These are phyloP conservation scores for Yarrowia sp. DNA, from an alignment of 805 yeast species.

Conservation along the genomic window DNA sequence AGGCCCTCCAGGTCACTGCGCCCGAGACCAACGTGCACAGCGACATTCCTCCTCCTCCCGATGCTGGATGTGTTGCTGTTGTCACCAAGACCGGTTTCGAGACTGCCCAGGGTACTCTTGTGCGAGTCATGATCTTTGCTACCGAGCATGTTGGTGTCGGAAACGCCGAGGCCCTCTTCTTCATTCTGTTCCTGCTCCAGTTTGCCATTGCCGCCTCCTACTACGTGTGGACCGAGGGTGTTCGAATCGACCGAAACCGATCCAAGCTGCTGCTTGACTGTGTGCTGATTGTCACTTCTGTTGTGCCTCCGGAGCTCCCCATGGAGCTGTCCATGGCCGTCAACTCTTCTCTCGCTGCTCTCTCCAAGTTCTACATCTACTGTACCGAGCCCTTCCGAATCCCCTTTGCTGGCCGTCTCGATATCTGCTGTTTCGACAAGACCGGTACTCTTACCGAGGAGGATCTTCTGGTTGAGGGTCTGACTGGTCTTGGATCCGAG, in stretches of 20 bases:
- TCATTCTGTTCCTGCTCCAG: conserved; percentile 80
- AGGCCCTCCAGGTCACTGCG: conserved; percentile 83
- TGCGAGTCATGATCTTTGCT: conserved; percentile 95
- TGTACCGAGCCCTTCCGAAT: conserved; percentile 99
- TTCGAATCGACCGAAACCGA: conserved; percentile 91
- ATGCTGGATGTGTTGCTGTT: conserved; percentile 84
- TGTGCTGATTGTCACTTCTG: conserved; percentile 92
- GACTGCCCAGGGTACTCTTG: conserved; percentile 95
- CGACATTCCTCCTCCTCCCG: conserved; percentile 69
- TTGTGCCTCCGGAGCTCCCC: conserved; percentile 98
- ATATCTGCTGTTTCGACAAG: conserved; percentile 97
- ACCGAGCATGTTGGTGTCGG: conserved; percentile 96
- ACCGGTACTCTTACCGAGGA: conserved; percentile 98
- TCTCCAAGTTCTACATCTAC: conserved; percentile 82
- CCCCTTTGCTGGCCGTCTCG: conserved; percentile 96
- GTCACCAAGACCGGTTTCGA: conserved; percentile 97
- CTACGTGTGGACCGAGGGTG: conserved; percentile 98
- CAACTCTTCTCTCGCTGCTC: conserved; percentile 81
- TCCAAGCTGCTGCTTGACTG: conserved; percentile 92
- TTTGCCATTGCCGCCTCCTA: conserved; percentile 95
- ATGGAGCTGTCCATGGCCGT: conserved; percentile 99
- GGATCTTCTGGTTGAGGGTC: conserved; percentile 92
- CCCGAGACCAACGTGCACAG: conserved; percentile 35
- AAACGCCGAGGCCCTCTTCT: conserved; percentile 88
- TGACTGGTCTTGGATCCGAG: conserved; percentile 64